Evolutionary conservation across 208 protist species (phyloP), one percentile per base, ranked within the genome.

Genomic region (Trypanosoma vivax): DNA sequence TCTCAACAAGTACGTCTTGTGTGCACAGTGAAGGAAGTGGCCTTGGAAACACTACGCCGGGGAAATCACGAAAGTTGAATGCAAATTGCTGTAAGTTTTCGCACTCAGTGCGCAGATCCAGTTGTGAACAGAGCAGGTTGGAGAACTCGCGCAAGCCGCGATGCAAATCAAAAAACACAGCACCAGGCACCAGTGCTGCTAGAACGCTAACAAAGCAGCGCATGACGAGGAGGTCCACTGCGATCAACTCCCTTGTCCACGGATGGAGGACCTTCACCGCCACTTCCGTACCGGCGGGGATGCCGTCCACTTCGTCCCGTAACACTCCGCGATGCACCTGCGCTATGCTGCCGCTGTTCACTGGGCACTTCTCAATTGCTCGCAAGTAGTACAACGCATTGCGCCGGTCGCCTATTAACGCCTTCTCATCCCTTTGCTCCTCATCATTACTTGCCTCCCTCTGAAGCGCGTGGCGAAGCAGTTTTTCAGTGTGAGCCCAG

Each of bases 231-330:
- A 97, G 25, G 64, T 97, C 92, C 0, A 73, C 73, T 3, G 58
- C 47, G 21, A 97, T 69, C 39, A 73, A 34, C 43, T 84, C 69
- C 19, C 65, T 73, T 41, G 96, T 83, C 49, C 69, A 33, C 6
- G 94, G 94, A 39, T 97, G 94, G 6, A 83, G 78, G 7, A 96
- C 87, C 55, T 97, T 97, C 28, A 97, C 50, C 0, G 76, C 94
- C 13, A 97, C 67, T 39, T 83, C 74, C n/a, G 77, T 88, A 7
- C 86, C 82, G 14, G 74, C 78, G 18, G 82, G 86, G 7, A 94
- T 54, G 5, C 78, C 78, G 43, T 90, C 86, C n/a, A 93, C 63
- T 9, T 65, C 51, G 37, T 79, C 65, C 13, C 76, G 59, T 21
- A 96, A 62, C 39, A 73, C 79, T 1, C 76, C 93, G 2, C 75